phyloP scores from a whole-genome alignment of 2,329 filamentous ascomycete genomes.

The Xylariaceae sp. region DNA sequence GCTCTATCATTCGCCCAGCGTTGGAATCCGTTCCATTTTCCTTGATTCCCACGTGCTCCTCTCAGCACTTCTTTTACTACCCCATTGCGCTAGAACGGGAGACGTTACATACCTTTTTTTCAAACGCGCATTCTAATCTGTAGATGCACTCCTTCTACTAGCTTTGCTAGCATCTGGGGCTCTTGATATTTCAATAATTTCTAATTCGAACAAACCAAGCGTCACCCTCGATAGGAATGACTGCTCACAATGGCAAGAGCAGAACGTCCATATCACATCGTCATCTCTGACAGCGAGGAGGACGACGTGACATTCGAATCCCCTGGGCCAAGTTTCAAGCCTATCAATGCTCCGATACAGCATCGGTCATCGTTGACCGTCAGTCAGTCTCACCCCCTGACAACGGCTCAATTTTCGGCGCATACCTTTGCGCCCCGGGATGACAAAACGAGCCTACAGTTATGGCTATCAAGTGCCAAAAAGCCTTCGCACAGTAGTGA shows the following conservation, averaged over 20 bases:
- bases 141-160: no score
- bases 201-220: background rate
- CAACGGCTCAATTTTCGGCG: constrained; percentile 13
- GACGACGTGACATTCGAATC: constrained; percentile 14
- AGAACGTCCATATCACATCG: constrained; percentile 19
- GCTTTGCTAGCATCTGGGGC: background rate
- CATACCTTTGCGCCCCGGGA: constrained; percentile 22
- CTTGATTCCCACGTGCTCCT: background rate
- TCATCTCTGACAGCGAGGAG: constrained; percentile 30
- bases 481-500: constrained; percentile 16
- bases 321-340: constrained; percentile 19
- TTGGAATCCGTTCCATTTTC: background rate
- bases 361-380: constrained; percentile 17
- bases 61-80: no score
- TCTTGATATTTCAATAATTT: background rate
- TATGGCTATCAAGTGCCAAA: constrained; percentile 16
- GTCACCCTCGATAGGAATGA: constrained; percentile 1
- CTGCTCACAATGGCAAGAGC: constrained; percentile 18
- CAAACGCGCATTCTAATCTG: background rate
- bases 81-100: background rate
- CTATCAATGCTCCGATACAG: constrained; percentile 19
- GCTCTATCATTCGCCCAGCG: background rate
- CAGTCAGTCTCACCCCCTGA: constrained; percentile 15
- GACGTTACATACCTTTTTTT: background rate
- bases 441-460: constrained; percentile 14